Evolutionary conservation across 202 grass and related monocot genomes (phyloP).

Genomic region (Zizania palustris): DNA sequence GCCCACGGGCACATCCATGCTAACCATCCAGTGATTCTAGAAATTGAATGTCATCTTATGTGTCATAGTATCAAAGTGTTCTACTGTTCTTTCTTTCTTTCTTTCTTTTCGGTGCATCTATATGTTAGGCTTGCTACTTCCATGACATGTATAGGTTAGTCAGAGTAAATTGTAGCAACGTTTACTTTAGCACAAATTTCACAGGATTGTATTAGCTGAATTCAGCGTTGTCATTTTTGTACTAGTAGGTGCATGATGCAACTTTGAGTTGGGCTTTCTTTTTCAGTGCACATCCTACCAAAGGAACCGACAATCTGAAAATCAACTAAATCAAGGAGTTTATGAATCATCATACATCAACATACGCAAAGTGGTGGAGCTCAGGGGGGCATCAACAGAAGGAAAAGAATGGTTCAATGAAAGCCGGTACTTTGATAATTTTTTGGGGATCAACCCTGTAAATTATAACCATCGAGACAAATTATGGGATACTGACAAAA

Average conservation of each 20-base stretch:
- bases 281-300: conserved; percentile 5
- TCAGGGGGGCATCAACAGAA: background rate
- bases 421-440: background rate
- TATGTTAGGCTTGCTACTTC: background rate
- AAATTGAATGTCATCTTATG: background rate
- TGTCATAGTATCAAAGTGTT: background rate
- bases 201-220: background rate
- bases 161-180: background rate
- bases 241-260: background rate
- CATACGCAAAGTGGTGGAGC: conserved; percentile 4
- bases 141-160: background rate
- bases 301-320: background rate
- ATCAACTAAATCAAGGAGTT: background rate
- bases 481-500: background rate
- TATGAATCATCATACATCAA: background rate
- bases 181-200: background rate
- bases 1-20: background rate
- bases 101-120: background rate
- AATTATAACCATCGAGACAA: background rate
- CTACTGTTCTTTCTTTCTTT: background rate
- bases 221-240: background rate
- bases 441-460: background rate
- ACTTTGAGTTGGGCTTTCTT: background rate
- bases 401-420: background rate
- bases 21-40: conserved; percentile 39